These are phyloP conservation scores for Sideroxylon spinosum DNA, from an alignment of 179 eudicot genomes.

Conservation along the genomic window DNA sequence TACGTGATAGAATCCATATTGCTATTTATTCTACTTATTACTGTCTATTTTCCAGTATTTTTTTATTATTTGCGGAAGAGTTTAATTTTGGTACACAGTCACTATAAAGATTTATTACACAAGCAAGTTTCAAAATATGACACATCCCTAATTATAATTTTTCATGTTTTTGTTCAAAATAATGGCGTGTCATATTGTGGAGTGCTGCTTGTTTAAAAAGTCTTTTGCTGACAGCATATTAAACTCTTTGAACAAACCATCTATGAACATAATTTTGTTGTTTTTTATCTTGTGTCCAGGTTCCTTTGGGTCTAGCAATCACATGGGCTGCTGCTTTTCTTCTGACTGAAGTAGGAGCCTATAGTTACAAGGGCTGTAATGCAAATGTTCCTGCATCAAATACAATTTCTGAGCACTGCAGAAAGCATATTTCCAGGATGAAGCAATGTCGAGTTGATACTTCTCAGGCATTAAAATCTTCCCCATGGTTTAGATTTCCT, in stretches of 20 bases:
- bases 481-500: slow-evolving; percentile 98
- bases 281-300: slow-evolving; percentile 40
- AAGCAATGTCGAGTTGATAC: slow-evolving; percentile 86
- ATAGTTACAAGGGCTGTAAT: slow-evolving; percentile 83
- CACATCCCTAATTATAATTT: no score
- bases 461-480: slow-evolving; percentile 70
- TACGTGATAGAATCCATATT: slow-evolving; percentile 33
- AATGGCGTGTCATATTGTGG: no score
- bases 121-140: no score
- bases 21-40: not conserved
- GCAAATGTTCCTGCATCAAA: slow-evolving; percentile 74
- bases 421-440: slow-evolving; percentile 68
- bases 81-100: no score
- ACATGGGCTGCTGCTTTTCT: slow-evolving; percentile 87
- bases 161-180: no score
- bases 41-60: not conserved
- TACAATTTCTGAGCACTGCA: slow-evolving; percentile 75
- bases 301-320: slow-evolving; percentile 84
- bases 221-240: no score
- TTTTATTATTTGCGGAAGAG: not conserved
- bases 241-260: not conserved
- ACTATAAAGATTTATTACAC: no score
- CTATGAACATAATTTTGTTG: not conserved
- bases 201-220: no score
- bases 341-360: slow-evolving; percentile 87